Conservation (phyloP, 805 yeast species). For the Ogataea siamensis region DNA sequence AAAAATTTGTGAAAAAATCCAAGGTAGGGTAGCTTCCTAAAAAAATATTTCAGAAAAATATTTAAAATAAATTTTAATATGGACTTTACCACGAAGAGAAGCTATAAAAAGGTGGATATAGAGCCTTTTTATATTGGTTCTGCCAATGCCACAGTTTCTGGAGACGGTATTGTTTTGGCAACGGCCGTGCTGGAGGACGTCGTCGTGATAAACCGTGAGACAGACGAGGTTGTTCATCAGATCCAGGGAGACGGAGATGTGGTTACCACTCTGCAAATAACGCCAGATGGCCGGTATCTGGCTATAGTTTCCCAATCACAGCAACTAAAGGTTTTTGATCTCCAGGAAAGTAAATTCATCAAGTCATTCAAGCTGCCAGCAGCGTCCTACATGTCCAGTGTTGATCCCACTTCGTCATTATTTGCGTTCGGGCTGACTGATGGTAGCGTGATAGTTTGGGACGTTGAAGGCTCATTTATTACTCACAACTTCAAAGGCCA, state of each 20-base stretch:
- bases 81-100: slow-evolving; percentile 26
- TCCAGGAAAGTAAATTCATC: slow-evolving; percentile 39
- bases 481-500: slow-evolving; percentile 94
- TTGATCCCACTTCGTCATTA: slow-evolving; percentile 78
- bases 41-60: slow-evolving; percentile 7
- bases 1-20: slow-evolving; percentile 8
- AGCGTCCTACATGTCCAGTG: slow-evolving; percentile 75
- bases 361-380: slow-evolving; percentile 64
- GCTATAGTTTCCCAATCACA: slow-evolving; percentile 83
- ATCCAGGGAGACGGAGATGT: slow-evolving; percentile 84
- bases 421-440: slow-evolving; percentile 95
- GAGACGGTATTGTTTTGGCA: slow-evolving; percentile 63
- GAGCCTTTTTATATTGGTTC: slow-evolving; percentile 89
- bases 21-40: slow-evolving; percentile 12
- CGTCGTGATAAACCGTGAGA: slow-evolving; percentile 59
- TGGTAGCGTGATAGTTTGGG: slow-evolving; percentile 90
- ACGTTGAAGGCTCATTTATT: slow-evolving; percentile 78
- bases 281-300: slow-evolving; percentile 71
- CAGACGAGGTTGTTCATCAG: slow-evolving; percentile 55
- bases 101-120: slow-evolving; percentile 44
- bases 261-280: slow-evolving; percentile 68
- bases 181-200: slow-evolving; percentile 80
- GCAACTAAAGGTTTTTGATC: slow-evolving; percentile 64
- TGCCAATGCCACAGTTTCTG: slow-evolving; percentile 65
- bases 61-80: slow-evolving; percentile 9